Evolutionary conservation across 2,329 filamentous ascomycete species (phyloP).

Genomic region (Thielaviopsis euricoi): DNA sequence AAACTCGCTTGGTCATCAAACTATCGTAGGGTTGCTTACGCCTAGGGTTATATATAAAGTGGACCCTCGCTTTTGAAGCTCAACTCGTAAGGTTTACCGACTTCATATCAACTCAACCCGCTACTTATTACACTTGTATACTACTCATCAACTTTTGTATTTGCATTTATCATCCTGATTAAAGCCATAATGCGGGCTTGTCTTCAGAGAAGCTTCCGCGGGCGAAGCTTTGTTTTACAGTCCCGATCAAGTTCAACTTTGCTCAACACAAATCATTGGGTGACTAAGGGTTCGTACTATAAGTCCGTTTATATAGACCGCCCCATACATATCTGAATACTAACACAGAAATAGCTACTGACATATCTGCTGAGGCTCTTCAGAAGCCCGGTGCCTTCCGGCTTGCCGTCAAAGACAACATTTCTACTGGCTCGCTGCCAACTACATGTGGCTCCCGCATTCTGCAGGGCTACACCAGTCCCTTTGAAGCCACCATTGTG

Average conservation of each 20-base stretch:
- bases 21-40: neutral
- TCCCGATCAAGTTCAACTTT: neutral
- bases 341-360: neutral
- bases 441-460: conserved; percentile 76
- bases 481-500: conserved; percentile 72
- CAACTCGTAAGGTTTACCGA: neutral
- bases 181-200: neutral
- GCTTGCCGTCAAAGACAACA: conserved; percentile 63
- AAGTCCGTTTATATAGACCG: neutral
- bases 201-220: neutral
- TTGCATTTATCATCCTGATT: neutral
- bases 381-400: conserved; percentile 19
- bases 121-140: neutral
- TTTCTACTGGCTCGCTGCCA: conserved; percentile 43
- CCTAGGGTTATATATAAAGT: neutral
- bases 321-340: neutral
- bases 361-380: neutral
- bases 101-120: too few relatives aligned
- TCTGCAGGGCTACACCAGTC: conserved; percentile 52
- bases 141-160: neutral
- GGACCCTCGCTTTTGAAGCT: neutral
- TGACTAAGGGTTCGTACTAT: neutral
- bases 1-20: neutral
- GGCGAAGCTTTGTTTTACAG: neutral
- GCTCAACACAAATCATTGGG: conserved; percentile 5